Evolutionary conservation across 1,284 basidiomycete genomes (phyloP).

Genomic region (Ustilago esculenta): DNA sequence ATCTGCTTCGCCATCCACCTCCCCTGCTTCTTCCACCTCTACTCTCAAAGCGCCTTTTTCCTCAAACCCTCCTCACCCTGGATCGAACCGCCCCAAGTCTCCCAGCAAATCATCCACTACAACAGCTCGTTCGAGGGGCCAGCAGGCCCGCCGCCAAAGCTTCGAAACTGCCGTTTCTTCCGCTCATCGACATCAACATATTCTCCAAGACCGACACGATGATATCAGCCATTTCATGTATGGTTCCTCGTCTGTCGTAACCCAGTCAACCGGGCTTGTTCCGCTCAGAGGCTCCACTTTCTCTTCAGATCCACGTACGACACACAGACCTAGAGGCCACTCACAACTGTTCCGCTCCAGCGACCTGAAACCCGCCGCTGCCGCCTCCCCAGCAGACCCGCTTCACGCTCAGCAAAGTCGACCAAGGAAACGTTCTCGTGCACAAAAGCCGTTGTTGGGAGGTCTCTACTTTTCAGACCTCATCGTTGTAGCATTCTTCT

Average conservation of each 20-base stretch:
- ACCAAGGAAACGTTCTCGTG: conserved; percentile 12
- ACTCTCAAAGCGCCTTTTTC: conserved; percentile 36
- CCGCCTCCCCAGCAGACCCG: neutral
- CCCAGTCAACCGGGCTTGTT: conserved; percentile 7
- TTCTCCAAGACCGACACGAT: neutral
- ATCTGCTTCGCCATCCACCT: conserved; percentile 20
- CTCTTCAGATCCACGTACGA: neutral
- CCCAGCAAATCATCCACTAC: conserved; percentile 8
- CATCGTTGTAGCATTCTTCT: conserved; percentile 57
- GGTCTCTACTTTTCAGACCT: conserved; percentile 63
- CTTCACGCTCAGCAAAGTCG: neutral
- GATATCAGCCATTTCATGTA: conserved; percentile 3
- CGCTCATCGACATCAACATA: conserved; percentile 10
- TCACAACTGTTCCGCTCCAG: conserved; percentile 4
- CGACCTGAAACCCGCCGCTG: neutral
- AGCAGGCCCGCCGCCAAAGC: conserved; percentile 37
- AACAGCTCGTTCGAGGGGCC: conserved; percentile 38
- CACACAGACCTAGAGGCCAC: neutral
- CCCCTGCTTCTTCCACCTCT: conserved; percentile 46
- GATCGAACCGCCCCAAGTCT: conserved; percentile 2
- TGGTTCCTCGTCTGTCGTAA: conserved; percentile 9
- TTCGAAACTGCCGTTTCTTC: conserved; percentile 34
- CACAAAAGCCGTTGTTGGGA: conserved; percentile 52
- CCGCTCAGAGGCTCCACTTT: conserved; percentile 18
- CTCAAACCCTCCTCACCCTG: neutral